Base-by-base conservation (phyloP, 2,329 filamentous ascomycete species). In the Ophiostoma ips region DNA sequence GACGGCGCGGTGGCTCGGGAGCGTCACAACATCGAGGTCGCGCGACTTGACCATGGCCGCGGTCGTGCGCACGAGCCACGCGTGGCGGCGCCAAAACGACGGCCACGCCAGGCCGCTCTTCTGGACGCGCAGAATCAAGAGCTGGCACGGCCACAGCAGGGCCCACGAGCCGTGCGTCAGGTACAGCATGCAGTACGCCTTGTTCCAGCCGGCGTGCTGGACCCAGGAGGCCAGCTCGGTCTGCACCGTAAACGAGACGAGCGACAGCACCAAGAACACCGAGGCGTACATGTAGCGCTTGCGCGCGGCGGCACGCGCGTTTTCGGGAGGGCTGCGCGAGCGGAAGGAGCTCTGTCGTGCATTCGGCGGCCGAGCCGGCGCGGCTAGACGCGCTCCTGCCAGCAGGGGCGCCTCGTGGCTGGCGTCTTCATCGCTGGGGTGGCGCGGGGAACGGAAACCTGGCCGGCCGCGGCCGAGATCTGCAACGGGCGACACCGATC, bases 181-280 rank as follows among this genome's bases (percentile, higher is more conserved):
- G 67, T 94, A 95, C 73, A 98, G 79, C 92, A 98, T 98, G 72
- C 87, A 94, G 70, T 95, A 98, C n/a, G 92, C 87, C 71, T 98
- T 98, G 68, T 94, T 79, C 92, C 92, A 98, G 55, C 84, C 81
- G 55, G 92, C 81, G 63, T 90, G 83, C 69, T 96, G 90, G 54
- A 98, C 92, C 68, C 95, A 89, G 10, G 94, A 82, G 11, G 89
- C 90, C 49, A 94, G 87, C 71, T 96, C 90, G 3, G 92, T 96
- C 75, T 98, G 92, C 6, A 95, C 72, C 45, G 87, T 87, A 64
- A 98, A 98, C 61, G 85, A 84, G 52, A 94, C 69, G 61, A 98
- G 72, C 62, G 85, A 92, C 57, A 95, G 63, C 30, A 83, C 67
- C 53, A 98, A 73, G 66, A 95, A 95, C 57, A 88, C 77, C 48